Conservation (phyloP, 2,329 filamentous ascomycete genomes). For the Lasiodiplodia hormozganensis region DNA sequence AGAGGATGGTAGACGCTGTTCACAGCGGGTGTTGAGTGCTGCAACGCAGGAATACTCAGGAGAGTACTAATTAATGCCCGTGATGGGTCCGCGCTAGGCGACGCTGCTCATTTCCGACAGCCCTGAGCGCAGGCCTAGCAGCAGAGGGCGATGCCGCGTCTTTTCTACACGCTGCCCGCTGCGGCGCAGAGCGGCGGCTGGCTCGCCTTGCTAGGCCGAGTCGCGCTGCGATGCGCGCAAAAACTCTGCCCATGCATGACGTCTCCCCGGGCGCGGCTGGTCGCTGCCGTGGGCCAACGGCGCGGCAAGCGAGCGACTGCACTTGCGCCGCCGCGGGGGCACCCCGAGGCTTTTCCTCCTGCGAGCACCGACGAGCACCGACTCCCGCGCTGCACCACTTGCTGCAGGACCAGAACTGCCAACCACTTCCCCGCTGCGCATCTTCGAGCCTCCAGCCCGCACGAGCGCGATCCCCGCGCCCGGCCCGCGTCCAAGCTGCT, state of each 20-base stretch:
- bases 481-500: background rate
- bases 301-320: constrained; percentile 23
- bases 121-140: constrained; percentile 6
- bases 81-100: constrained; percentile 30
- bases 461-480: background rate
- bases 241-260: constrained; percentile 29
- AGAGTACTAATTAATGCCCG: constrained; percentile 30
- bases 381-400: constrained; percentile 18
- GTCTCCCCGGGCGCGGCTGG: constrained; percentile 21
- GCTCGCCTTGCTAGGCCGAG: constrained; percentile 1
- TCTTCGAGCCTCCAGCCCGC: constrained; percentile 7
- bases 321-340: constrained; percentile 5
- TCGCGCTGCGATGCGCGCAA: constrained; percentile 12
- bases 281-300: constrained; percentile 9
- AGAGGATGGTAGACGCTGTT: constrained; percentile 10
- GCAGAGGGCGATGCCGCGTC: constrained; percentile 10
- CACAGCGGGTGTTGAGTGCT: constrained; percentile 21
- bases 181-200: constrained; percentile 6
- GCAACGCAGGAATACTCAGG: constrained; percentile 18
- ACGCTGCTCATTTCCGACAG: constrained; percentile 28
- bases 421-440: constrained; percentile 5
- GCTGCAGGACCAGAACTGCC: constrained; percentile 8
- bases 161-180: background rate
- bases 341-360: background rate
- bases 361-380: constrained; percentile 4